Conservation (phyloP, 2,329 filamentous ascomycete species). For the Aspergillus ochraceoroseus region DNA sequence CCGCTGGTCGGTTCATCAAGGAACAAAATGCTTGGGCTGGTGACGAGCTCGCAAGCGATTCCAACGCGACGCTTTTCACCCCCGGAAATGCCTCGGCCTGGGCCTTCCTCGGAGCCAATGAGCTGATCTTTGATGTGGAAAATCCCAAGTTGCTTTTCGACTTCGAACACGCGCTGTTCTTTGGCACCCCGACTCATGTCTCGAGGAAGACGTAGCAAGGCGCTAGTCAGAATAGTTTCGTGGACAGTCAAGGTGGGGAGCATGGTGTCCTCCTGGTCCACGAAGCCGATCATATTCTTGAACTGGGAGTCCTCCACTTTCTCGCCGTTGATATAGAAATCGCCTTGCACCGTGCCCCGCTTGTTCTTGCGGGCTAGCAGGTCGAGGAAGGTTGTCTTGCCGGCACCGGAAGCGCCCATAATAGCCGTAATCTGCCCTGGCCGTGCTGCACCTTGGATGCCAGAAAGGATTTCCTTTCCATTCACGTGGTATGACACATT, state of each 20-base stretch:
- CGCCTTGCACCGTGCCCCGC: slow-evolving; percentile 68
- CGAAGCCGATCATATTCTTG: slow-evolving; percentile 88
- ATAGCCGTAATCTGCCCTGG: slow-evolving; percentile 95
- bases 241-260: slow-evolving; percentile 93
- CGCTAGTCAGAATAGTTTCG: slow-evolving; percentile 93
- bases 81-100: slow-evolving; percentile 89
- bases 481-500: slow-evolving; percentile 83
- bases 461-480: slow-evolving; percentile 75
- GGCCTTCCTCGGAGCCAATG: slow-evolving; percentile 93
- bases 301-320: slow-evolving; percentile 80
- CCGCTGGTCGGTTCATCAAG: slow-evolving; percentile 96
- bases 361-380: slow-evolving; percentile 97
- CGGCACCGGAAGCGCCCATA: slow-evolving; percentile 96
- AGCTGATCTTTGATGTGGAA: slow-evolving; percentile 89
- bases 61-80: slow-evolving; percentile 94
- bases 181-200: slow-evolving; percentile 87
- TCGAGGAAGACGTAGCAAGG: slow-evolving; percentile 80
- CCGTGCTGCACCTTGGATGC: slow-evolving; percentile 78
- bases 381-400: slow-evolving; percentile 95
- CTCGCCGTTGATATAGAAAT: slow-evolving; percentile 91
- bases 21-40: slow-evolving; percentile 94
- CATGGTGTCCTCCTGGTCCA: slow-evolving; percentile 98
- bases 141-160: slow-evolving; percentile 93
- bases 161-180: slow-evolving; percentile 83
- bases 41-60: slow-evolving; percentile 96